These are phyloP conservation scores for Sporothrix mexicana DNA, from an alignment of 2,329 filamentous ascomycete genomes.

Conservation along the genomic window DNA sequence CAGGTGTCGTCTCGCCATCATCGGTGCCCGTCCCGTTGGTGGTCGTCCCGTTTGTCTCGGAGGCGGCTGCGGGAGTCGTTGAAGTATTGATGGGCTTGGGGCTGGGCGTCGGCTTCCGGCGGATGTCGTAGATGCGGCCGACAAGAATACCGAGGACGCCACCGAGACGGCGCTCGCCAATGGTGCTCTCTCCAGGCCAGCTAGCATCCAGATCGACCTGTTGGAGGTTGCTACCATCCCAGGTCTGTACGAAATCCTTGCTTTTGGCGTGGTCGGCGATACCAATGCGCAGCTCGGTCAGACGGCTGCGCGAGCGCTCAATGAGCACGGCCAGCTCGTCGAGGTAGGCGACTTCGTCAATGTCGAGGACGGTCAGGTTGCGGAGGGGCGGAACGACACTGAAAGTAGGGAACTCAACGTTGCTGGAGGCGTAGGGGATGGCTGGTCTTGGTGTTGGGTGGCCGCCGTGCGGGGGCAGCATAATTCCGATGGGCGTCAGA, in stretches of 20 bases:
- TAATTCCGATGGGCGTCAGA: conserved; percentile 52
- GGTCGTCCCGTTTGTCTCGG: neutral
- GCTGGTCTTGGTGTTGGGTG: conserved; percentile 46
- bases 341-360: conserved; percentile 81
- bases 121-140: conserved; percentile 68
- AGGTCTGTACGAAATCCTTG: conserved; percentile 63
- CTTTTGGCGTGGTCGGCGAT: conserved; percentile 60
- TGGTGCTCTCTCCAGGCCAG: conserved; percentile 62
- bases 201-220: conserved; percentile 66
- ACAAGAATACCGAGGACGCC: conserved; percentile 73
- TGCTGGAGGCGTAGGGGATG: conserved; percentile 58
- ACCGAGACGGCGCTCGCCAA: conserved; percentile 68
- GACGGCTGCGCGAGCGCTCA: conserved; percentile 67
- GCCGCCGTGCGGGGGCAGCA: conserved; percentile 43
- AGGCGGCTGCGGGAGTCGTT: neutral
- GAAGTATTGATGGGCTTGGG: neutral
- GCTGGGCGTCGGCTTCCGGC: conserved; percentile 39
- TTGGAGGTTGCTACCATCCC: conserved; percentile 66
- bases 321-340: conserved; percentile 83
- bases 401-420: conserved; percentile 79
- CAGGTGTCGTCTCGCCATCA: conserved; percentile 20
- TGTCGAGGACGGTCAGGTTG: conserved; percentile 77
- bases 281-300: conserved; percentile 76
- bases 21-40: neutral
- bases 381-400: conserved; percentile 76